These are phyloP conservation scores for Flaveria trinervia DNA, from an alignment of 129 eudicot species.

Conservation along the genomic window DNA sequence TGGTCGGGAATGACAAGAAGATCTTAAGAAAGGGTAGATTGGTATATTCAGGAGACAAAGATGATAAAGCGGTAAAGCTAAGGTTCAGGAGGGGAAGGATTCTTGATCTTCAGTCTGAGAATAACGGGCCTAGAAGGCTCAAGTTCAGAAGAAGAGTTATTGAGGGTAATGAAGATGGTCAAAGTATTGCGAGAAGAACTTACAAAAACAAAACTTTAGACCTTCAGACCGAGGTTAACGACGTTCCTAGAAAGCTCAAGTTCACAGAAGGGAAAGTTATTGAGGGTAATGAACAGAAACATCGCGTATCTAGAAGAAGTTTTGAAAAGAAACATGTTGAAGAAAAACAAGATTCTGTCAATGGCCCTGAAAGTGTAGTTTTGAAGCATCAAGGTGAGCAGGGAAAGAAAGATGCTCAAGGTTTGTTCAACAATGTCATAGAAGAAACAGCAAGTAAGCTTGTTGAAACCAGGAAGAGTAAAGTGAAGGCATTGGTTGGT, in stretches of 20 bases:
- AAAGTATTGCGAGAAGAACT: constrained; percentile 13
- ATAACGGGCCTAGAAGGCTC: constrained; percentile 64
- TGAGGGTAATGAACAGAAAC: constrained; percentile 15
- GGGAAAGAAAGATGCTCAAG: constrained; percentile 69
- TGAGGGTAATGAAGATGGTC: constrained; percentile 33
- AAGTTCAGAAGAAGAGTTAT: constrained; percentile 56
- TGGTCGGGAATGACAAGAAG: constrained; percentile 23
- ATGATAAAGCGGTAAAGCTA: constrained; percentile 39
- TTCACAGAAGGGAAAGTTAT: not conserved
- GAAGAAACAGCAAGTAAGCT: constrained; percentile 95
- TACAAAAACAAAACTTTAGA: constrained; percentile 23
- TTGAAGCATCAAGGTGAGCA: constrained; percentile 88
- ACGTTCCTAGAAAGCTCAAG: not conserved
- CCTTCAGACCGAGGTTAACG: not conserved
- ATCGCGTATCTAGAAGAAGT: constrained; percentile 33
- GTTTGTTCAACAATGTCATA: constrained; percentile 74
- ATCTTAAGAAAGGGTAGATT: constrained; percentile 39
- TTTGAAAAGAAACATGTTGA: constrained; percentile 39
- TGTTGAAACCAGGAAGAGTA: constrained; percentile 75
- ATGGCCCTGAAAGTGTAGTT: constrained; percentile 46
- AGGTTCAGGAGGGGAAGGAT: constrained; percentile 74
- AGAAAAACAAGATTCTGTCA: constrained; percentile 19
- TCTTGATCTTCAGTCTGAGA: constrained; percentile 55
- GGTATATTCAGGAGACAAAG: constrained; percentile 43
- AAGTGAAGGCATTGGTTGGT: constrained; percentile 95